Percentiles rank a stretch among this genome's conserved stretches.
phyloP scores from a whole-genome alignment of 1,284 basidiomycete species.

The Heterobasidion occidentale region DNA sequence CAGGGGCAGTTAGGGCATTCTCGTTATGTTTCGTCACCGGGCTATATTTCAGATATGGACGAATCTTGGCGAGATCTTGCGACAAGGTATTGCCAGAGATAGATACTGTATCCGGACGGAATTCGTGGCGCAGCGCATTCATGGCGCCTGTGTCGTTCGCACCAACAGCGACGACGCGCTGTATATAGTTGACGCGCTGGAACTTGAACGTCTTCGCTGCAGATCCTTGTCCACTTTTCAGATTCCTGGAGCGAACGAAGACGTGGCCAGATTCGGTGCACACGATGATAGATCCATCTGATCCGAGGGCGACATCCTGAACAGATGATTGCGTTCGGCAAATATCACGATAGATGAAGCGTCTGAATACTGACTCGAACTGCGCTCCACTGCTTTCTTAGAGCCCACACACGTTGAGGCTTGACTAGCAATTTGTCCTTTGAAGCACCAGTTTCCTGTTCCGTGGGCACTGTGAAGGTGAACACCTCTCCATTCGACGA shows the following conservation, averaged over 20 bases:
- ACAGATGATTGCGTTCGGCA: background rate
- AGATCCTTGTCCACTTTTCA: constrained; percentile 28
- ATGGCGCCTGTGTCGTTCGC: constrained; percentile 88
- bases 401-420: constrained; percentile 88
- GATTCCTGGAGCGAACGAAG: constrained; percentile 69
- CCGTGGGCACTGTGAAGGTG: constrained; percentile 57
- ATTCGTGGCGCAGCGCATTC: constrained; percentile 79
- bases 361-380: constrained; percentile 46
- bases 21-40: constrained; percentile 3
- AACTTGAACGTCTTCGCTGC: constrained; percentile 72
- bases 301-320: constrained; percentile 83
- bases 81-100: constrained; percentile 55
- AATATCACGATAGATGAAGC: background rate
- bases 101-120: constrained; percentile 49
- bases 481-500: constrained; percentile 90
- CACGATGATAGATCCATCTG: constrained; percentile 84
- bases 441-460: constrained; percentile 19
- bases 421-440: constrained; percentile 40
- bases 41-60: constrained; percentile 38
- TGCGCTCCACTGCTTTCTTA: constrained; percentile 81
- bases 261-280: constrained; percentile 95
- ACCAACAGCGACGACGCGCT: constrained; percentile 54
- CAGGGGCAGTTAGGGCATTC: constrained; percentile 4
- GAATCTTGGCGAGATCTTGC: constrained; percentile 60
- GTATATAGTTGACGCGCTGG: constrained; percentile 73